Evolutionary conservation across 345 rosid genomes (phyloP), one percentile per base, ranked within the genome.

Genomic region (Sisymbrium irio): DNA sequence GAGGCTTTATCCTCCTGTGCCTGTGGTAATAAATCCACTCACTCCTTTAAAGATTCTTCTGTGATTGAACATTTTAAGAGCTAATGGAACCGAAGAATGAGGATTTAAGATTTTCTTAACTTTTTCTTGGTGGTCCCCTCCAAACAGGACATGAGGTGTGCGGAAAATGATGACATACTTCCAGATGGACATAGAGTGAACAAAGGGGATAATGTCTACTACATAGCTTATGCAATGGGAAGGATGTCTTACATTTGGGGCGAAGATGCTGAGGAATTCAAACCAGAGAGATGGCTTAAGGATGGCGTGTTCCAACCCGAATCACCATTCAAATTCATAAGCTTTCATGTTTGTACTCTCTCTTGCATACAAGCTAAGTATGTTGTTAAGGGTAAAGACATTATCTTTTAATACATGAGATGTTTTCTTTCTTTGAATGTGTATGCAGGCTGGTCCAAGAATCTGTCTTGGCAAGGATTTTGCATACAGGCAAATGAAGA

Each of bases 241-340:
- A 88, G 96, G 81, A 87, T 91, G 95, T 50, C 64, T 59, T 81
- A 72, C 65, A 78, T 88, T 5, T 91, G 98, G 97, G 97, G 98
- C 3, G 82, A 89, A 2, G 89, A 87, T 63, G 92, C 88, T 0
- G 88, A 83, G 65, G 89, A 78, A 9, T 89, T 86, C 71, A 73
- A 69, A 15, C 96, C 96, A 0, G 91, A 91, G 80, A 84, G 98
- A 78, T 89, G 98, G 97, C 83, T 91, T 18, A 78, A 78, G 22
- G 69, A 77, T 15, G 91, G 96, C 20, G 36, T 72, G 20, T 89
- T 93, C 68, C 91, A 82, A 40, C 89, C 87, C 0, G 85, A 91
- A 67, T 81, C 88, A 1, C 87, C 90, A 0, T 89, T 87, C 85
- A 91, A 93, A 78, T 93, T 93, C 67, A 51, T 77, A 4, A 75